Evolutionary conservation across 768 basidiomycete species (phyloP), one percentile per base, ranked within the genome.

Genomic region (Mycena albidolilacea): DNA sequence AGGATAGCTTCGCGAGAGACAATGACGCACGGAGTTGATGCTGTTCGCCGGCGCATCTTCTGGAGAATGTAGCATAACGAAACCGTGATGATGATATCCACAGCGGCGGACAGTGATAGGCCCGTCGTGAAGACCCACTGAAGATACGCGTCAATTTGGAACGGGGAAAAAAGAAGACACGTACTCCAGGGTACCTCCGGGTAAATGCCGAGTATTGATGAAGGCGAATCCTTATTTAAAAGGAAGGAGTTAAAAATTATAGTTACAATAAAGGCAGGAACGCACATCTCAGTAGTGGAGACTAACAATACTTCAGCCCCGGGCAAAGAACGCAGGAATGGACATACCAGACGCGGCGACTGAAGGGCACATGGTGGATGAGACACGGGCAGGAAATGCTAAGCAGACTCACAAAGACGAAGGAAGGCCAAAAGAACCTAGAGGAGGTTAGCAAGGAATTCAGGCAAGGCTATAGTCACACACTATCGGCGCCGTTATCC

Each of bases 61-160:
- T 77, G 81, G 12, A 84, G 66, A 11, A 81, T 81, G 72, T 81
- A 73, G 11, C 81, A 83, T 67, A 84, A 67, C 63, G 76, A 80
- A 7, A 73, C 76, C 2, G 84, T 81, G 59, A 84, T 78, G 43
- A 84, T 60, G 41, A 85, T 72, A 41, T 84, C 84, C 7, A 83
- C 80, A 10, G 79, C 71, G 19, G 80, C 81, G 17, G 84, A 85
- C 70, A 85, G 77, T 2, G 84, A 78, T 12, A 84, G 79, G n/a
- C 84, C 84, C 9, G 84, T 80, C 7, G 84, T 84, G 55, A 84
- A 85, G 19, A 84, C 67, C 83, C 84, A 84, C 84, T 84, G 58
- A 4, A 23, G 14, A 43, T 23, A 62, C 11, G 54, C n/a, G 38
- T 41, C 14, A 65, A 7, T 23, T 14, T 3, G 21, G 64, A 44